A percentile compares a stretch with the other conserved stretches of the same genome.
Conservation (phyloP, 148 eudicot genomes). For the Rhododendron griersonianum region DNA sequence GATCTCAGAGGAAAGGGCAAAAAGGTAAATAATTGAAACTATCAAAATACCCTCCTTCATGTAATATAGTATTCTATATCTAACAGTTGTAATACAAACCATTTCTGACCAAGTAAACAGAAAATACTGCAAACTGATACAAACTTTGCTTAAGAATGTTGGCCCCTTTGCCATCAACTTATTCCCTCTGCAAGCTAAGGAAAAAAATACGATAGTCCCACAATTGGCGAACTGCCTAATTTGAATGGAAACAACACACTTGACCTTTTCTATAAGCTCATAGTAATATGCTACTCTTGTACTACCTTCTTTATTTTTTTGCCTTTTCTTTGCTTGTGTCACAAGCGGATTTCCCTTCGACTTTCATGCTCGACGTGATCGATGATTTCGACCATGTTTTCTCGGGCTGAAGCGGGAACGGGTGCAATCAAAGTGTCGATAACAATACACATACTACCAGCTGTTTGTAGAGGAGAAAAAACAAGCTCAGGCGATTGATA, state of each 20-base stretch:
- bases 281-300: not conserved
- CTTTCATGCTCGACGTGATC: not conserved
- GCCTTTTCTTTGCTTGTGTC: not conserved
- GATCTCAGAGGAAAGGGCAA: not conserved
- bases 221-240: conserved; percentile 11
- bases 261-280: conserved; percentile 3
- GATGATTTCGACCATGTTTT: not conserved
- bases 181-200: conserved; percentile 12
- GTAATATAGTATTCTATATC: no score
- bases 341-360: not conserved
- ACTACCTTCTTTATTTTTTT: not conserved
- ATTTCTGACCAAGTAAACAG: not conserved
- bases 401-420: not conserved
- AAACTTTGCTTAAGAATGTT: conserved; percentile 13
- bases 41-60: not conserved
- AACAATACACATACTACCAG: not conserved
- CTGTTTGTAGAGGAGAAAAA: conserved; percentile 6
- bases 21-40: not conserved
- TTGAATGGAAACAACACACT: not conserved
- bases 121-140: conserved; percentile 4
- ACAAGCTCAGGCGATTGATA: not conserved
- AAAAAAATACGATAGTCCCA: conserved; percentile 2
- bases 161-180: conserved; percentile 9
- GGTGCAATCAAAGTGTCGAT: conserved; percentile 8
- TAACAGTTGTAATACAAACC: not conserved